These are phyloP conservation scores for Limonomyces culmigenus DNA, from an alignment of 1,284 basidiomycete species.

Conservation along the genomic window DNA sequence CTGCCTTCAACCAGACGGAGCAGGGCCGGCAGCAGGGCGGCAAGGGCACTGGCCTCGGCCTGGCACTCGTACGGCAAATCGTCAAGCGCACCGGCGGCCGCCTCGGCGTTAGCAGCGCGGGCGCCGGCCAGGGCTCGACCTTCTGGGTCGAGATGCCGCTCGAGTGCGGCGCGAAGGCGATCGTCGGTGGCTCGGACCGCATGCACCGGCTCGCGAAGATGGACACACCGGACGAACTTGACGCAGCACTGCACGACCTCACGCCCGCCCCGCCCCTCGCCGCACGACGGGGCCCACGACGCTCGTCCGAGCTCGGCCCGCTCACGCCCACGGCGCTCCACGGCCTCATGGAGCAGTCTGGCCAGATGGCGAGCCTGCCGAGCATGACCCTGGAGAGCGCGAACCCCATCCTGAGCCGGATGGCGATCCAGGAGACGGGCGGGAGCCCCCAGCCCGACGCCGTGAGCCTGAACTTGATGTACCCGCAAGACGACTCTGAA, in stretches of 20 bases:
- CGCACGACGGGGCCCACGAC: no score
- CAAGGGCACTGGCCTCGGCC: conserved; percentile 4
- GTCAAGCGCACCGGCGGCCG: conserved; percentile 73
- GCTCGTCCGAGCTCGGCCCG: no score
- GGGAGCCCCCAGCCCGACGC: no score
- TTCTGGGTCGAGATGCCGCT: conserved; percentile 66
- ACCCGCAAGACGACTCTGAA: no score
- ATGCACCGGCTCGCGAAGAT: not conserved
- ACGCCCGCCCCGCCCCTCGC: not conserved
- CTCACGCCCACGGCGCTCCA: no score
- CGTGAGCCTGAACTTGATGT: no score
- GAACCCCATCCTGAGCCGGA: not conserved
- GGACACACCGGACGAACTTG: not conserved
- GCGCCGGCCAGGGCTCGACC: conserved; percentile 40
- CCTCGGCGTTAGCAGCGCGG: conserved; percentile 49
- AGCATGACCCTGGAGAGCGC: not conserved
- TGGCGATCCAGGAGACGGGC: no score
- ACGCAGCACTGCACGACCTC: not conserved
- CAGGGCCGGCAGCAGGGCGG: conserved; percentile 53
- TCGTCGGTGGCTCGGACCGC: not conserved
- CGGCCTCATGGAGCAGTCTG: no score
- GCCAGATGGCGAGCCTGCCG: not conserved
- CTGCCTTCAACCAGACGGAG: conserved; percentile 66
- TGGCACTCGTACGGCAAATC: conserved; percentile 81
- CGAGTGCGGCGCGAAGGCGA: not conserved